Percentiles rank a stretch among this genome's conserved stretches.
Evolutionary conservation across 768 basidiomycete species (phyloP).

Genomic region (Clavaria fumosa): DNA sequence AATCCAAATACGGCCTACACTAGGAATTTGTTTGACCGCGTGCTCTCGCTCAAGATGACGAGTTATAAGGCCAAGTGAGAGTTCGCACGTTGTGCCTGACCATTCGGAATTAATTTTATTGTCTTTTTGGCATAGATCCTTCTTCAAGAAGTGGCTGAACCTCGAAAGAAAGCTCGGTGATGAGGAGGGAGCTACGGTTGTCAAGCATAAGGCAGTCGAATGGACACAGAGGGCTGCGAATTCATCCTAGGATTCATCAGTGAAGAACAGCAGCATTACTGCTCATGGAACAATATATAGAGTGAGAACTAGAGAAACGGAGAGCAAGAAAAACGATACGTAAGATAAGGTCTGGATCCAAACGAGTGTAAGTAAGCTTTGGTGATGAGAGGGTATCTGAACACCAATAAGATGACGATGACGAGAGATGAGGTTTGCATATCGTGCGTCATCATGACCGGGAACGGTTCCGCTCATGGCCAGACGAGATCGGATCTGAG

Average conservation of each 20-base stretch:
- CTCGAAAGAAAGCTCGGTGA: conserved; percentile 80
- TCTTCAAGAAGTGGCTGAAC: conserved; percentile 97
- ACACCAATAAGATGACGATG: conserved; percentile 31
- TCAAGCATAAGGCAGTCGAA: conserved; percentile 82
- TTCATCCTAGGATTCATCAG: conserved; percentile 21
- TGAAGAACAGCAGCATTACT: conserved; percentile 16
- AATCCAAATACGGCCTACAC: conserved; percentile 2
- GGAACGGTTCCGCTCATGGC: conserved; percentile 41
- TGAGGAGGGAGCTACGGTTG: conserved; percentile 60
- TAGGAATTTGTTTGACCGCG: conserved; percentile 79
- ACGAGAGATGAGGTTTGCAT: conserved; percentile 19
- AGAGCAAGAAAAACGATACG: conserved; percentile 19
- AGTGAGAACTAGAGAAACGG: conserved; percentile 14
- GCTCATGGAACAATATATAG: conserved; percentile 23
- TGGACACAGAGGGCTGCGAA: conserved; percentile 62
- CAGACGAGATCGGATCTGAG: conserved; percentile 31
- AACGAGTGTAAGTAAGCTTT: conserved; percentile 45
- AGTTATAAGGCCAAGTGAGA: conserved; percentile 90
- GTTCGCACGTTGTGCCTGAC: conserved; percentile 3
- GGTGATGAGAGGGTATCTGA: conserved; percentile 29
- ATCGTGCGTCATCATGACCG: too few species aligned
- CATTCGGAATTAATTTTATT: conserved; percentile 6
- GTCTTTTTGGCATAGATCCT: conserved; percentile 34
- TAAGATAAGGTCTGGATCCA: conserved; percentile 30
- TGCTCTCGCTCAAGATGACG: conserved; percentile 75